Conservation (phyloP, 2,329 filamentous ascomycete genomes). For the Parascedosporium putredinis region DNA sequence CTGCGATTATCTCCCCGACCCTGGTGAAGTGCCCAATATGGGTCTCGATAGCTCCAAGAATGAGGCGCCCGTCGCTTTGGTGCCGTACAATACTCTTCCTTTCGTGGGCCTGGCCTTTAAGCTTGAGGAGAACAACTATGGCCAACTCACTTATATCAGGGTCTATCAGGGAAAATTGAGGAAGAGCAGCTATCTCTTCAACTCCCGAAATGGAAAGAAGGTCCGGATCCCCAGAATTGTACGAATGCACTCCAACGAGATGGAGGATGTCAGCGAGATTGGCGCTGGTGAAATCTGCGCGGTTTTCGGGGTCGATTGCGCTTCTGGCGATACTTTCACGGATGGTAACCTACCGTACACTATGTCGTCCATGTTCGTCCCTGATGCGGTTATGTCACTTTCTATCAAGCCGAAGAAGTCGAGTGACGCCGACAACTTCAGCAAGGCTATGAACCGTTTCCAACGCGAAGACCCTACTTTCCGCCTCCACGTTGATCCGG, state of each 20-base stretch:
- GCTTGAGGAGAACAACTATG: constrained; percentile 97
- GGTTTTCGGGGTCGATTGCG: constrained; percentile 95
- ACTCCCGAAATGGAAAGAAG: constrained; percentile 89
- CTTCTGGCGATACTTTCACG: constrained; percentile 95
- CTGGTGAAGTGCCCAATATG: constrained; percentile 76
- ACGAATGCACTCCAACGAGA: constrained; percentile 98
- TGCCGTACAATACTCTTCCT: constrained; percentile 86
- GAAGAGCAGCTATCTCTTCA: constrained; percentile 87
- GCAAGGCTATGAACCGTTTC: constrained; percentile 97
- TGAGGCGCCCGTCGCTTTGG: constrained; percentile 74
- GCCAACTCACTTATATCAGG: constrained; percentile 94
- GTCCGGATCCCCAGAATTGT: constrained; percentile 95
- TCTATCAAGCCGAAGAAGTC: constrained; percentile 94
- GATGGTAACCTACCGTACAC: constrained; percentile 86
- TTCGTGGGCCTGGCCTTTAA: constrained; percentile 97
- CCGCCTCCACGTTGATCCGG: constrained; percentile 81
- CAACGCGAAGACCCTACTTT: constrained; percentile 98
- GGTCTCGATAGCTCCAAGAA: constrained; percentile 73
- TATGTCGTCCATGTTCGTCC: constrained; percentile 97
- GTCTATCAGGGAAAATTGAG: constrained; percentile 89
- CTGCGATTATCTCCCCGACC: constrained; percentile 91
- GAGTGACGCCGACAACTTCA: constrained; percentile 88
- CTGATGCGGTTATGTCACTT: constrained; percentile 94
- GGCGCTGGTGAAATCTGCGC: constrained; percentile 97
- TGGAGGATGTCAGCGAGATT: constrained; percentile 91